phyloP scores from a whole-genome alignment of 129 eudicot species.

The Flaveria ramosissima region DNA sequence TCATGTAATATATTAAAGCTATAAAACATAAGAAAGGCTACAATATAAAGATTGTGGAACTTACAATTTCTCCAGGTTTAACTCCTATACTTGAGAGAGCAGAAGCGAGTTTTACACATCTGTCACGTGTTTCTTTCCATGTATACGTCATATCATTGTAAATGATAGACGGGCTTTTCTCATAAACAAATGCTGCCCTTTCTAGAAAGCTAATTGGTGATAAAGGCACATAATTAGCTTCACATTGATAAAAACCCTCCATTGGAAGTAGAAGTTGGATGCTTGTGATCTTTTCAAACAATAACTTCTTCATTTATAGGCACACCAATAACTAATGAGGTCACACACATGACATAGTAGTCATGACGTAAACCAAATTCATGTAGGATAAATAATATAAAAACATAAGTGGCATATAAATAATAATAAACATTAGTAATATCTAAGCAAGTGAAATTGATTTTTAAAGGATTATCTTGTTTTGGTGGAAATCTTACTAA shows the following conservation, averaged over 20 bases:
- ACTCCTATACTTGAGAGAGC: constrained; percentile 43
- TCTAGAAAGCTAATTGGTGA: constrained; percentile 58
- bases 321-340: neutral
- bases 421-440: no score
- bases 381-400: neutral
- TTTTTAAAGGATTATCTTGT: no score
- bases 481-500: no score
- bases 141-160: constrained; percentile 32
- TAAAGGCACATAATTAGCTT: constrained; percentile 55
- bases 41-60: constrained; percentile 3
- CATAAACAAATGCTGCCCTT: constrained; percentile 52
- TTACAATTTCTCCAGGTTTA: constrained; percentile 39
- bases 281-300: constrained; percentile 16
- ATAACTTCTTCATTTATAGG: constrained; percentile 18
- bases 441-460: no score
- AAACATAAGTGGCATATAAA: neutral
- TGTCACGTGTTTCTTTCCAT: constrained; percentile 48
- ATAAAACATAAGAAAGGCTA: neutral
- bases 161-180: constrained; percentile 40
- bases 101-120: constrained; percentile 60
- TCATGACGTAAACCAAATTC: neutral
- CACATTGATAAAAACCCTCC: constrained; percentile 44
- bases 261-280: constrained; percentile 12
- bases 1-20: neutral
- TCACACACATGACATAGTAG: neutral